These are phyloP conservation scores for Amauroascus niger DNA, from an alignment of 2,329 filamentous ascomycete species.

Conservation along the genomic window DNA sequence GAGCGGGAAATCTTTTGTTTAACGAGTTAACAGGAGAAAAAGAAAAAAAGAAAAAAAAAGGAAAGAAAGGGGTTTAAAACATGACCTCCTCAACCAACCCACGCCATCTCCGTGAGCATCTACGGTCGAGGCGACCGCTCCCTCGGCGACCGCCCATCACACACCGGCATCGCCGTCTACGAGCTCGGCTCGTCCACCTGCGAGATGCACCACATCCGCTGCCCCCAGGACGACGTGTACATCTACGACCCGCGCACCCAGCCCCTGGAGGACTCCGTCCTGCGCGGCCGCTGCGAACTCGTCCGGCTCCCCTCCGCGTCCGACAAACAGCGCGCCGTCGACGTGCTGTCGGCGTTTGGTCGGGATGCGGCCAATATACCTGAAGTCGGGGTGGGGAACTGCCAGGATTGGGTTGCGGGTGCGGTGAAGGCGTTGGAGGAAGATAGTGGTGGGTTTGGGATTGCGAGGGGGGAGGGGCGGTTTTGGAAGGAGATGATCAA, in stretches of 20 bases:
- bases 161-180: conserved; percentile 20
- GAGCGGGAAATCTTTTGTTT: too few species aligned
- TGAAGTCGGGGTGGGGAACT: too few species aligned
- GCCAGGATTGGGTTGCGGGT: neutral
- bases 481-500: conserved; percentile 21
- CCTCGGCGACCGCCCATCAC: conserved; percentile 19
- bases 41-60: too few species aligned
- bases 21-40: too few species aligned
- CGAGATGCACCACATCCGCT: conserved; percentile 21
- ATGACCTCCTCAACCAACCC: too few species aligned
- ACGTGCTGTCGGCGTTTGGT: conserved; percentile 15
- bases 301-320: conserved; percentile 12
- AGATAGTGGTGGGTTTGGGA: conserved; percentile 8
- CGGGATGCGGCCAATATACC: conserved; percentile 16
- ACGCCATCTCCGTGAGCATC: conserved; percentile 19
- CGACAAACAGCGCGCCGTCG: conserved; percentile 2
- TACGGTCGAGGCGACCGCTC: too few species aligned
- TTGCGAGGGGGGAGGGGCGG: conserved; percentile 15
- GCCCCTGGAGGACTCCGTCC: conserved; percentile 18
- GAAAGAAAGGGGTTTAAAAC: too few species aligned
- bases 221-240: conserved; percentile 16
- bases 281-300: conserved; percentile 18
- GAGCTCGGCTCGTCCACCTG: conserved; percentile 18
- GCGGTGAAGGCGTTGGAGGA: neutral
- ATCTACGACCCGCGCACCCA: conserved; percentile 20